A percentile compares a stretch with the other conserved stretches of the same genome.
Evolutionary conservation across 352 stramenopile species (phyloP).

Genomic region (Aphanomyces cochlioides): DNA sequence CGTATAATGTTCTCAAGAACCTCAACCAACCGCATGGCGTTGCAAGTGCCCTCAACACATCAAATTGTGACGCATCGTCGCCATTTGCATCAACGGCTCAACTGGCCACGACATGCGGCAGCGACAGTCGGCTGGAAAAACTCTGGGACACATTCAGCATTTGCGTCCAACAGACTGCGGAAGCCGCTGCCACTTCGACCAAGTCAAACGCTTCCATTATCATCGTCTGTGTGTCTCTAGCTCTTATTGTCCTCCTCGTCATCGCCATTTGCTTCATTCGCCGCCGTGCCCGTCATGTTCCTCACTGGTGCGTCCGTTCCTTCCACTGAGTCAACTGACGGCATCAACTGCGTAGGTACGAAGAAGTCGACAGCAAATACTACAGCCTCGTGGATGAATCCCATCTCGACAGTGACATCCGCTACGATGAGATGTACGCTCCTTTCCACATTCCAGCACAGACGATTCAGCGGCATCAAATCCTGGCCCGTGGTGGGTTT

Average conservation of each 20-base stretch:
- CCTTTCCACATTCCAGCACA: slow-evolving; percentile 72
- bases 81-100: background rate
- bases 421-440: slow-evolving; percentile 50
- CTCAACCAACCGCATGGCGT: background rate
- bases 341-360: background rate
- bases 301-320: background rate
- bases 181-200: background rate
- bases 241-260: background rate
- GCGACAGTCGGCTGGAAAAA: background rate
- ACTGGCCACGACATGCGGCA: background rate
- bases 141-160: background rate
- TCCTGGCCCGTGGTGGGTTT: slow-evolving; percentile 70
- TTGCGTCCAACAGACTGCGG: background rate
- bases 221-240: background rate
- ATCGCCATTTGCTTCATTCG: background rate
- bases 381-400: slow-evolving; percentile 45
- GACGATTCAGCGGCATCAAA: slow-evolving; percentile 57
- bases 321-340: background rate
- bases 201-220: slow-evolving; percentile 5
- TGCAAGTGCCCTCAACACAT: background rate
- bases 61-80: background rate
- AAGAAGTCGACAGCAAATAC: slow-evolving; percentile 7
- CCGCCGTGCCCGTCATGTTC: slow-evolving; percentile 4
- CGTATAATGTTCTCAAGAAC: background rate
- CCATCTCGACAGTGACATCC: slow-evolving; percentile 33